A percentile compares a stretch with the other conserved stretches of the same genome.
These are phyloP conservation scores for Diaporthe velutina DNA, from an alignment of 2,329 filamentous ascomycete species.

Conservation along the genomic window DNA sequence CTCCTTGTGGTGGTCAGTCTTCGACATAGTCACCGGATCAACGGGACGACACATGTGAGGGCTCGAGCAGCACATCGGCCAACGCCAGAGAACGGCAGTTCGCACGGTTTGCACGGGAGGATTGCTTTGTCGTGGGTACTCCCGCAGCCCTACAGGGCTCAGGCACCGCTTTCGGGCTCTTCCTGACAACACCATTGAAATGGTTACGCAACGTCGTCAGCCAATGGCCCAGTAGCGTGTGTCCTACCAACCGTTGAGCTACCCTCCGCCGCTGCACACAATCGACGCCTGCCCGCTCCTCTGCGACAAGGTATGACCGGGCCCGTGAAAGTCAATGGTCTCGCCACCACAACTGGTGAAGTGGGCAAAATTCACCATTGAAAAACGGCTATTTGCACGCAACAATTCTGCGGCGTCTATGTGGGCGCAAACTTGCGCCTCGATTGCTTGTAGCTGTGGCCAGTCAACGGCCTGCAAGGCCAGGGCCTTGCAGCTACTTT, in stretches of 20 bases:
- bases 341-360: not conserved
- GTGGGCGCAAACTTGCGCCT: conserved; percentile 29
- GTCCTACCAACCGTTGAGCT: conserved; percentile 8
- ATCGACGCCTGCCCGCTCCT: not conserved
- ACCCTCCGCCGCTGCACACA: not conserved
- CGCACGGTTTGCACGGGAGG: conserved; percentile 31
- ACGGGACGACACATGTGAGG: not conserved
- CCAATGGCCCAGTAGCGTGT: not conserved
- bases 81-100: conserved; percentile 16
- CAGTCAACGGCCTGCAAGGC: conserved; percentile 11
- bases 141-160: conserved; percentile 32
- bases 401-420: conserved; percentile 19
- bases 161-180: conserved; percentile 20
- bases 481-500: conserved; percentile 6
- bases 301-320: not conserved
- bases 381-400: not conserved
- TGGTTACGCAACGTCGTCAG: conserved; percentile 1
- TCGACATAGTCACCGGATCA: conserved; percentile 1
- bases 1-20: not conserved
- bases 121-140: conserved; percentile 29
- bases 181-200: conserved; percentile 3
- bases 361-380: conserved; percentile 13
- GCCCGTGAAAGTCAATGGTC: not conserved
- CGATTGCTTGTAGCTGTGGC: conserved; percentile 1
- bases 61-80: not conserved